Conservation (phyloP, 1,139 yeast species). For the Suhomyces atakaporum region DNA sequence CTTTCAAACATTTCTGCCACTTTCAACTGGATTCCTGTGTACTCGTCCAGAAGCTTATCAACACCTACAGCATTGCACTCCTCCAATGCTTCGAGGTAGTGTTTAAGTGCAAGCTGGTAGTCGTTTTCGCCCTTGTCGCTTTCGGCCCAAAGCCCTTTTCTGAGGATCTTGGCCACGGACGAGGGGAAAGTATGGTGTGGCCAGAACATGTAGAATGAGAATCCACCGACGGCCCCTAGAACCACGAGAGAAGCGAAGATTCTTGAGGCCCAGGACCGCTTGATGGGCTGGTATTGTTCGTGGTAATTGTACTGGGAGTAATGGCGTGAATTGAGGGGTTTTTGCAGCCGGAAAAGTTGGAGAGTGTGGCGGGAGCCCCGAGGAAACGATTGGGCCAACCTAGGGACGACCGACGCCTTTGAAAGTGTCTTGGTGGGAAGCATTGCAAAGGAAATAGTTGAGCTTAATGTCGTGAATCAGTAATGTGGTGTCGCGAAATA, state of each 20-base stretch:
- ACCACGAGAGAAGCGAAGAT: conserved; percentile 29
- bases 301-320: conserved; percentile 19
- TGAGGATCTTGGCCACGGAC: conserved; percentile 64
- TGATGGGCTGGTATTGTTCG: conserved; percentile 21
- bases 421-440: neutral
- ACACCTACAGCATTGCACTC: conserved; percentile 46
- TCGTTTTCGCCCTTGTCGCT: conserved; percentile 67
- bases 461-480: too few relatives aligned
- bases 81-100: conserved; percentile 54
- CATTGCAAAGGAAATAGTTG: too few relatives aligned
- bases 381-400: too few relatives aligned
- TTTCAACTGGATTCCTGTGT: conserved; percentile 84
- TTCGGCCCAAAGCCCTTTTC: conserved; percentile 85
- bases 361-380: too few relatives aligned
- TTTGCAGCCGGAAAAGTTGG: neutral
- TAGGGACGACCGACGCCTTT: too few relatives aligned
- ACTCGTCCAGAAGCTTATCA: conserved; percentile 63
- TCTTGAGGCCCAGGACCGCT: conserved; percentile 21
- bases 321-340: neutral
- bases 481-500: too few relatives aligned
- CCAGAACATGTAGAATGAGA: conserved; percentile 57
- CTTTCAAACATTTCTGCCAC: conserved; percentile 85
- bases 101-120: conserved; percentile 62
- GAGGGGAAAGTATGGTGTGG: conserved; percentile 57
- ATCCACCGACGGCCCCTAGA: conserved; percentile 32